Evolutionary conservation across 1,139 yeast genomes (phyloP).

Genomic region (Taphrina communis): DNA sequence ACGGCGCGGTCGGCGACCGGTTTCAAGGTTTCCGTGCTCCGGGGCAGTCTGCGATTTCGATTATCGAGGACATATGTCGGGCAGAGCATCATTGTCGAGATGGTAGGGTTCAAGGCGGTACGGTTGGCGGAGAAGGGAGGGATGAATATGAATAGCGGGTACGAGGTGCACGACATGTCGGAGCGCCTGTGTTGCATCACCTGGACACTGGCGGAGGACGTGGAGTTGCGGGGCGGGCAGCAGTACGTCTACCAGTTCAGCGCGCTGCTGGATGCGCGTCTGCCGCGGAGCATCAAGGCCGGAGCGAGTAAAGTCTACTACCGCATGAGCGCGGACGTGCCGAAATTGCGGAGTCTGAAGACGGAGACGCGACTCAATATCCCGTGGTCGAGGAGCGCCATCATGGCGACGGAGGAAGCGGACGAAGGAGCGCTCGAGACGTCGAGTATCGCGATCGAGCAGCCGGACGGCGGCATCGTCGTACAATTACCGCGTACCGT

Average conservation of each 20-base stretch:
- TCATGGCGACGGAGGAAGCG: slow-evolving; percentile 4
- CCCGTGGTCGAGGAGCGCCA: slow-evolving; percentile 28
- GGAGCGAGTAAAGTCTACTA: slow-evolving; percentile 7
- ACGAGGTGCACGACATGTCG: slow-evolving; percentile 15
- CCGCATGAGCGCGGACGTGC: slow-evolving; percentile 17
- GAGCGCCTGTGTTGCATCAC: slow-evolving; percentile 19
- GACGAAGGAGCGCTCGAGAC: background rate
- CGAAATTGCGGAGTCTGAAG: slow-evolving; percentile 13
- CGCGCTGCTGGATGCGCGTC: slow-evolving; percentile 19
- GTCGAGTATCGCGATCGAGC: background rate
- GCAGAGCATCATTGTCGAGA: slow-evolving; percentile 13
- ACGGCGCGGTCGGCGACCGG: slow-evolving; percentile 16
- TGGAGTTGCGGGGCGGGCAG: slow-evolving; percentile 11
- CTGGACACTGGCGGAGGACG: slow-evolving; percentile 27
- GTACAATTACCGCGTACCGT: background rate
- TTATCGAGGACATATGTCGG: background rate
- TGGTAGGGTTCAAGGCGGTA: slow-evolving; percentile 24
- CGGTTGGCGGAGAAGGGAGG: slow-evolving; percentile 2
- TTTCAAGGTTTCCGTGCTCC: slow-evolving; percentile 18
- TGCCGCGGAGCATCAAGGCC: slow-evolving; percentile 29
- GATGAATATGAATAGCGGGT: slow-evolving; percentile 17
- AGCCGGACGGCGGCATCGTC: background rate
- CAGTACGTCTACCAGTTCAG: slow-evolving; percentile 9
- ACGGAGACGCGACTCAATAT: slow-evolving; percentile 17
- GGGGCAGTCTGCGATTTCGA: slow-evolving; percentile 11